Percentiles rank a stretch among this genome's conserved stretches.
phyloP scores from a whole-genome alignment of 1,139 yeast species.

The Diutina mesorugosa region DNA sequence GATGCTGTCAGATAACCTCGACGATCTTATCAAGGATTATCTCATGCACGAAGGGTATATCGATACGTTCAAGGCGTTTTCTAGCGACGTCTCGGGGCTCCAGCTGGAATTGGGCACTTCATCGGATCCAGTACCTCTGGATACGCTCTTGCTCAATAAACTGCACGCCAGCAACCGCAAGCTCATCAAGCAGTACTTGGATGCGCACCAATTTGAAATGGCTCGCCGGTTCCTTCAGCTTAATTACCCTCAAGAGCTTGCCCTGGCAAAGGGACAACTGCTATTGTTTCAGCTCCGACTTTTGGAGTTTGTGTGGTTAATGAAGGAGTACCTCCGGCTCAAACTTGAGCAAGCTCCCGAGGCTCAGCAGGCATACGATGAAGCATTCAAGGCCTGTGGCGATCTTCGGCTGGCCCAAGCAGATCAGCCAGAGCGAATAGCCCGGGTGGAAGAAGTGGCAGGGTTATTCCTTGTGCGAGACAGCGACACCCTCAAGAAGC shows the following conservation, averaged over 20 bases:
- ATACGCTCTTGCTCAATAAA: conserved; percentile 7
- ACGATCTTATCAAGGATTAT: conserved; percentile 53
- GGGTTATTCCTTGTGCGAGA: background rate
- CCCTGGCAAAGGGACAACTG: conserved; percentile 16
- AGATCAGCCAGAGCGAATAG: background rate
- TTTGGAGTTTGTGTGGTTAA: conserved; percentile 31
- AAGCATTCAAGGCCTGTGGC: background rate
- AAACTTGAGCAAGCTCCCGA: background rate
- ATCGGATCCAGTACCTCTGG: conserved; percentile 5
- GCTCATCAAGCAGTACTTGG: conserved; percentile 30
- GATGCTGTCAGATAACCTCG: conserved; percentile 8
- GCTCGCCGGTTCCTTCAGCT: conserved; percentile 29
- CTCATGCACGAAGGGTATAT: conserved; percentile 63
- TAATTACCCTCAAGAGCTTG: conserved; percentile 34
- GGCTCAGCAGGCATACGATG: background rate
- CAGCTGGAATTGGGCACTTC: conserved; percentile 10
- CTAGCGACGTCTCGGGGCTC: conserved; percentile 26
- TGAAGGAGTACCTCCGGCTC: background rate
- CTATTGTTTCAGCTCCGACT: conserved; percentile 43
- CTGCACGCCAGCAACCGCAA: conserved; percentile 38
- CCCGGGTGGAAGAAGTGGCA: background rate
- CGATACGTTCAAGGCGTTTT: conserved; percentile 54
- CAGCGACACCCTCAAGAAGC: background rate
- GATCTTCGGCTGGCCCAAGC: background rate
- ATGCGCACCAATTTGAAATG: conserved; percentile 34